These are phyloP conservation scores for Tulasnella sp. DNA, from an alignment of 768 basidiomycete genomes.

Conservation along the genomic window DNA sequence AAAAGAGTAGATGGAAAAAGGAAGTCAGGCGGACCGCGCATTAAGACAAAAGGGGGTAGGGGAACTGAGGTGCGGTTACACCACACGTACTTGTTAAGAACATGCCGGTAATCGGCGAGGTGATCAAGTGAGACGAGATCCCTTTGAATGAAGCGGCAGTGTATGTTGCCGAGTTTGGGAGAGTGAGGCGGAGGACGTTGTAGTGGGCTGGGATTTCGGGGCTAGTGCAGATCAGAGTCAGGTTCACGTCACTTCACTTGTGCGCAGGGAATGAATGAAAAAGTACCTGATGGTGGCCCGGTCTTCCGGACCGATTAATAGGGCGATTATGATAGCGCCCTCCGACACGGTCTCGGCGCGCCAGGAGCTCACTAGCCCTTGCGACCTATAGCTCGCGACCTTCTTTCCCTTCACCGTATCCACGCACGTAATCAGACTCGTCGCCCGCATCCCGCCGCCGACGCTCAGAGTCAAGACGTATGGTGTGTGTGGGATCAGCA, in stretches of 20 bases:
- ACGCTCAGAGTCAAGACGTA: conserved; percentile 11
- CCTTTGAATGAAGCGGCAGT: conserved; percentile 16
- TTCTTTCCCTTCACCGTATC: conserved; percentile 15
- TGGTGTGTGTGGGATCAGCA: conserved; percentile 15
- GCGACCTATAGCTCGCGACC: conserved; percentile 9
- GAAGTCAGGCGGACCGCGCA: neutral
- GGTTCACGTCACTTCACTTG: neutral
- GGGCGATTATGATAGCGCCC: conserved; percentile 9
- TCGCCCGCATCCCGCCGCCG: conserved; percentile 6
- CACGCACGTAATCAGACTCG: conserved; percentile 15
- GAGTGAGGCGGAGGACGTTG: conserved; percentile 16
- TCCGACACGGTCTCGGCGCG: conserved; percentile 12
- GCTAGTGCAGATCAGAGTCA: neutral
- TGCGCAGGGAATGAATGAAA: neutral
- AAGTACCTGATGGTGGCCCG: conserved; percentile 15
- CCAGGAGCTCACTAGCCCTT: conserved; percentile 16
- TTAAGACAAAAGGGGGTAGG: neutral
- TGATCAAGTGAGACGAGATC: conserved; percentile 19
- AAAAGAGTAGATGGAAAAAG: neutral
- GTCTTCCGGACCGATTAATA: conserved; percentile 19
- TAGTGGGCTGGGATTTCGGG: conserved; percentile 13
- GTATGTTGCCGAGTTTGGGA: conserved; percentile 5
- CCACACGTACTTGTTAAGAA: conserved; percentile 15
- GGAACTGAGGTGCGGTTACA: conserved; percentile 9
- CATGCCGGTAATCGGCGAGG: conserved; percentile 19